A percentile compares a stretch with the other conserved stretches of the same genome.
Conservation (phyloP, 345 rosid genomes). For the Pugionium dolabratum region DNA sequence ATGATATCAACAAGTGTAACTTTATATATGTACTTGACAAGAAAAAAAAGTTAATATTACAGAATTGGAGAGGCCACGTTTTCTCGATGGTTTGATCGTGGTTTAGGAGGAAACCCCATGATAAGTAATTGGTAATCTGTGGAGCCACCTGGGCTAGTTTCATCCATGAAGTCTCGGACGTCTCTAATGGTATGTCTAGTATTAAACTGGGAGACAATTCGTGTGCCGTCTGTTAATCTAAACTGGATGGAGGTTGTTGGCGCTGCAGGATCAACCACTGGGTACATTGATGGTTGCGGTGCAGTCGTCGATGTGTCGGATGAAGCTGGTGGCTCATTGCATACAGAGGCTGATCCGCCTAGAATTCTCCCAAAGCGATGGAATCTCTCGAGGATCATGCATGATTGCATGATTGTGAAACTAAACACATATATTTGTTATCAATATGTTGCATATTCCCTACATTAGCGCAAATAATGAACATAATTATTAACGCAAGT, state of each 20-base stretch:
- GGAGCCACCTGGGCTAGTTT: slow-evolving; percentile 44
- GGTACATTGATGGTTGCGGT: slow-evolving; percentile 47
- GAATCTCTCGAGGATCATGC: slow-evolving; percentile 24
- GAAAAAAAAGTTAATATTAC: slow-evolving; percentile 47
- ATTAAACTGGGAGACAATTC: slow-evolving; percentile 48
- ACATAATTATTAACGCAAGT: no score
- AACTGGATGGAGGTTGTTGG: slow-evolving; percentile 56
- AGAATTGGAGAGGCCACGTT: slow-evolving; percentile 65
- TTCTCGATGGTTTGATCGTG: slow-evolving; percentile 71
- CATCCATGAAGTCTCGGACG: neutral
- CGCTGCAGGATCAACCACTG: slow-evolving; percentile 49
- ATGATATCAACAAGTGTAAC: neutral
- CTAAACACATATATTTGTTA: no score
- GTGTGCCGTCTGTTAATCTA: slow-evolving; percentile 51
- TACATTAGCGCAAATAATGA: no score
- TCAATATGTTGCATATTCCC: no score
- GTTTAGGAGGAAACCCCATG: slow-evolving; percentile 76
- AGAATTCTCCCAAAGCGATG: slow-evolving; percentile 63
- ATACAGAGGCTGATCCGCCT: slow-evolving; percentile 34
- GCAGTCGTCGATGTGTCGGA: slow-evolving; percentile 31
- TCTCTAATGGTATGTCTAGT: slow-evolving; percentile 14
- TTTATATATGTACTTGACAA: no score
- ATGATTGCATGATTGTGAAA: no score
- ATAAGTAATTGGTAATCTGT: slow-evolving; percentile 64
- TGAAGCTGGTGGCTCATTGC: slow-evolving; percentile 41